These are phyloP conservation scores for Coprinopsis strossmayeri DNA, from an alignment of 768 basidiomycete species.

Conservation along the genomic window DNA sequence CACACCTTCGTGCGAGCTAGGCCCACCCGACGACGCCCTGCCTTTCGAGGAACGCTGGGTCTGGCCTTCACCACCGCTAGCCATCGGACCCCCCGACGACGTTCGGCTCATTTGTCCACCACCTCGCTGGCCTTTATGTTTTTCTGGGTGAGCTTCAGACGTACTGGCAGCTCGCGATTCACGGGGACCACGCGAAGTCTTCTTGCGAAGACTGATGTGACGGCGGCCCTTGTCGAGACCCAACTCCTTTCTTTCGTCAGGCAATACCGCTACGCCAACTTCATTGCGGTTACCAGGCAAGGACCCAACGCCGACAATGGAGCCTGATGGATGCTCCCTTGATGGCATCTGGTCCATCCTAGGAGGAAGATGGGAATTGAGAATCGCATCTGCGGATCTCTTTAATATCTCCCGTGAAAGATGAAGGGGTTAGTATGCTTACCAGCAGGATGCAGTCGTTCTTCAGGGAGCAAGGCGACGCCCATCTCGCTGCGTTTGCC, in stretches of 20 bases:
- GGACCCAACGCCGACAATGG: constrained; percentile 14
- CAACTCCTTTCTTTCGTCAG: constrained; percentile 16
- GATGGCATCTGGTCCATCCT: constrained; percentile 10
- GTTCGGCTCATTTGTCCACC: too few relatives aligned
- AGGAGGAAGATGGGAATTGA: not conserved
- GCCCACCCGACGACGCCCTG: too few relatives aligned
- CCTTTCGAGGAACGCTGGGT: too few relatives aligned
- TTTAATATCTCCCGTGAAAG: not conserved
- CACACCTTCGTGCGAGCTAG: too few relatives aligned
- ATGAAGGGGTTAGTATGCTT: not conserved
- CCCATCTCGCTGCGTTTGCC: constrained; percentile 34
- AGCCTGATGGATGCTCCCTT: constrained; percentile 13
- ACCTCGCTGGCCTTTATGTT: too few relatives aligned
- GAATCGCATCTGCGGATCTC: not conserved
- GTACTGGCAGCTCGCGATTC: too few relatives aligned
- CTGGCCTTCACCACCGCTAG: too few relatives aligned
- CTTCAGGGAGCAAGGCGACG: constrained; percentile 43
- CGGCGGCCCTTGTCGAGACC: not conserved
- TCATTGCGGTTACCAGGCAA: constrained; percentile 15
- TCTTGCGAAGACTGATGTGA: not conserved
- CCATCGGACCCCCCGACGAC: too few relatives aligned
- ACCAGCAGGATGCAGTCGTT: constrained; percentile 15
- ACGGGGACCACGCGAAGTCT: not conserved
- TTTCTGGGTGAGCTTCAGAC: too few relatives aligned
- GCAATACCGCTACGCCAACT: constrained; percentile 15